Evolutionary conservation across 2,329 filamentous ascomycete species (phyloP).

Genomic region (Xylaria sp.): DNA sequence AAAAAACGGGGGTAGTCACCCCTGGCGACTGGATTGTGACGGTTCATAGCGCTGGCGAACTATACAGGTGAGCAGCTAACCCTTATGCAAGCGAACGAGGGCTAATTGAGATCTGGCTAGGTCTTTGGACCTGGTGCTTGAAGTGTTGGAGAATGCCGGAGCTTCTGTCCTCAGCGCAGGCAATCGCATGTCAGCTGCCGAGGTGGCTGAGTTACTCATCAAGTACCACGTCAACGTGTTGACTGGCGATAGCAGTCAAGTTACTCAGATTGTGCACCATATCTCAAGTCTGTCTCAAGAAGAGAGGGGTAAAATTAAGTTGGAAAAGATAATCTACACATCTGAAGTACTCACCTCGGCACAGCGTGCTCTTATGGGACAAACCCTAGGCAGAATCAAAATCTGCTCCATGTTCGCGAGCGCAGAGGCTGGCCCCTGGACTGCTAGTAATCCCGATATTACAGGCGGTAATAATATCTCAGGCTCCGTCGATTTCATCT

Average conservation of each 20-base stretch:
- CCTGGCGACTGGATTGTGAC: slow-evolving; percentile 55
- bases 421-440: slow-evolving; percentile 57
- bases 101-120: slow-evolving; percentile 34
- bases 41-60: slow-evolving; percentile 50
- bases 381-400: slow-evolving; percentile 48
- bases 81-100: background rate
- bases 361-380: slow-evolving; percentile 50
- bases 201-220: slow-evolving; percentile 46
- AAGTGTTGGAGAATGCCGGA: slow-evolving; percentile 56
- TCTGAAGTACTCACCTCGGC: slow-evolving; percentile 53
- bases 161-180: slow-evolving; percentile 55
- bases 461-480: slow-evolving; percentile 32
- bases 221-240: slow-evolving; percentile 54
- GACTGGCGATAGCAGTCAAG: slow-evolving; percentile 53
- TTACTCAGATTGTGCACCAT: slow-evolving; percentile 52
- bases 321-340: slow-evolving; percentile 59
- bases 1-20: slow-evolving; percentile 47
- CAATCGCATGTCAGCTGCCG: slow-evolving; percentile 41
- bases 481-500: slow-evolving; percentile 51
- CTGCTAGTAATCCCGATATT: slow-evolving; percentile 48
- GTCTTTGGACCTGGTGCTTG: slow-evolving; percentile 55
- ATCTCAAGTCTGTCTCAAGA: slow-evolving; percentile 48
- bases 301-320: slow-evolving; percentile 43
- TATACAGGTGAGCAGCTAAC: slow-evolving; percentile 52
- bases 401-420: slow-evolving; percentile 57